Conservation (phyloP, 768 basidiomycete species). For the Psilocybe azurescens region DNA sequence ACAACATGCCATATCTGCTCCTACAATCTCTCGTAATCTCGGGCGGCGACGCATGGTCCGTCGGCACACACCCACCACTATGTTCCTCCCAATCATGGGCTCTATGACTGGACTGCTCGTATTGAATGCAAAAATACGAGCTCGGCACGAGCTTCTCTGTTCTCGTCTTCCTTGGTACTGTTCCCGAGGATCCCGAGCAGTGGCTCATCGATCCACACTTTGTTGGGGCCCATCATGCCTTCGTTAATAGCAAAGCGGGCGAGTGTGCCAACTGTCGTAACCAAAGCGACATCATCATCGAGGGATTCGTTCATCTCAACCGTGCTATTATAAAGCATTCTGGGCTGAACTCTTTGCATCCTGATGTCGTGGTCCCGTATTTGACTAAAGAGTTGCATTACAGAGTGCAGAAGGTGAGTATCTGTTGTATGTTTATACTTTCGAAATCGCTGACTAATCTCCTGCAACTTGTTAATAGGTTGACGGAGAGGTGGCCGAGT, state of each 20-base stretch:
- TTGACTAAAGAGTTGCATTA: conserved; percentile 44
- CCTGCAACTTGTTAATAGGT: conserved; percentile 13
- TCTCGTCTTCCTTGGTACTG: conserved; percentile 50
- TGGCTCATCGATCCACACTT: conserved; percentile 42
- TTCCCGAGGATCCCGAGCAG: conserved; percentile 39
- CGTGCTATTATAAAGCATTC: conserved; percentile 34
- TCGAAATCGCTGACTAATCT: not conserved
- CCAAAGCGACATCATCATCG: conserved; percentile 35
- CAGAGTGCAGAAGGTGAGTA: conserved; percentile 44
- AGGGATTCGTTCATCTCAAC: conserved; percentile 53
- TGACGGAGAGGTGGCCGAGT: conserved; percentile 23
- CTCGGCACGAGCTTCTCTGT: conserved; percentile 48
- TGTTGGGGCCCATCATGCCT: conserved; percentile 50
- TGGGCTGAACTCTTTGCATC: conserved; percentile 38
- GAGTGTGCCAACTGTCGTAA: conserved; percentile 41
- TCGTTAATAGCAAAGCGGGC: conserved; percentile 38
- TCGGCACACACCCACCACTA: not conserved
- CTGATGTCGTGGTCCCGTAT: conserved; percentile 45
- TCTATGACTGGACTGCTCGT: conserved; percentile 49
- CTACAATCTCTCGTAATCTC: conserved; percentile 19
- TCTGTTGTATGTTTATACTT: not conserved
- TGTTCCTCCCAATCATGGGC: conserved; percentile 14
- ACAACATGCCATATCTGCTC: conserved; percentile 27
- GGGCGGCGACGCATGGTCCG: not conserved
- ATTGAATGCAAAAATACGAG: conserved; percentile 49